Evolutionary conservation across 176 grass and related monocot species (phyloP), one percentile per base, ranked within the genome.

Genomic region (Juncus effusus): DNA sequence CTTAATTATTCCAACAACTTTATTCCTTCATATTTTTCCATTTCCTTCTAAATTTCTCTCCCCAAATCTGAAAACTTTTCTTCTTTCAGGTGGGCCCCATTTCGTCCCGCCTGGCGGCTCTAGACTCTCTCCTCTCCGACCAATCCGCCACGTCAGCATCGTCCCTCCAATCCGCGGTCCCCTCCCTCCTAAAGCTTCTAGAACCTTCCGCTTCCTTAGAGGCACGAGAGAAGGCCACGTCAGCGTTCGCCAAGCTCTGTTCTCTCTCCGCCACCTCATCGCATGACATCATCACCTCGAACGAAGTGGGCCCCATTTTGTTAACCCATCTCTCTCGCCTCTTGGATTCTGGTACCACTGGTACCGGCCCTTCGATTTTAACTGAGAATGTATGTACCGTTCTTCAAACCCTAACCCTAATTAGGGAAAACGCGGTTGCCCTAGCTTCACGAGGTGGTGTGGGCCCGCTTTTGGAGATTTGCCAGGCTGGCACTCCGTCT

Each of bases 371-470:
- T 3, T 9, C 70, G 1, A 16, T 44, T 39, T 41, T 37, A 10
- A 79, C 60, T 4, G 77, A 86, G 59, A 63, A 88, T 37, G 87
- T 84, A 0, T 91, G 87, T 78, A 28, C 40, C 2, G 84, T 76
- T 7, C 76, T 91, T 2, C 69, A 80, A 13, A 78, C 84, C 7
- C 79, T 96, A 11, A 96, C 91, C 12, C 8, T 79, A 1, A 14
- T 55, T 4, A 75, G 80, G 0, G 87, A 96, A 59, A 85, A 73
- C 0, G 65, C 82, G 2, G 73, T 89, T 0, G 65, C 70, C 3
- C 60, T 96, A 13, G 79, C 68, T 1, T 74, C 87, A 13, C 84
- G 87, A 4, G 92, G 87, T 0, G 92, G 87, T 3, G 86, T 91
- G 45, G 82, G 70, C 2, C 79, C 92, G 4, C 92, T 96, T 28